These are phyloP conservation scores for Neurospora hispaniola DNA, from an alignment of 495 filamentous ascomycete genomes.

Conservation along the genomic window DNA sequence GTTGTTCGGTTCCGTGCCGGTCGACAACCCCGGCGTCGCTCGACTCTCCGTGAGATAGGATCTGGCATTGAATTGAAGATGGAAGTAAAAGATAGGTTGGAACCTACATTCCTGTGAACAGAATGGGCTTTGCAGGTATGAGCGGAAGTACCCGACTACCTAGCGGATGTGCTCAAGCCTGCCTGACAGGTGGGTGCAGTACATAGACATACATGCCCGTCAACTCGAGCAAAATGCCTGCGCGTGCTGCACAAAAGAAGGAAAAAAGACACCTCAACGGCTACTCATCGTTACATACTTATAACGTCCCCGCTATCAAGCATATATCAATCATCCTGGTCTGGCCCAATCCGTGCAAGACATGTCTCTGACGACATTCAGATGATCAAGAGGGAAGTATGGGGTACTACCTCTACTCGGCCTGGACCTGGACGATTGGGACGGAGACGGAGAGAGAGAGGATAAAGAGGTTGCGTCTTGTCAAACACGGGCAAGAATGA, in stretches of 20 bases:
- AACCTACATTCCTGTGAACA: not conserved
- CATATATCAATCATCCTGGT: not conserved
- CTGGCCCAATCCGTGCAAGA: slow-evolving; percentile 1
- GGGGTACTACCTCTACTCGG: not conserved
- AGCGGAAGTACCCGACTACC: not conserved
- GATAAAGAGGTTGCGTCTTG: not conserved
- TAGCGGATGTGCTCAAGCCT: not conserved
- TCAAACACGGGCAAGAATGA: not conserved
- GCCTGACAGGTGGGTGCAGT: not conserved
- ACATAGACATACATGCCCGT: not conserved
- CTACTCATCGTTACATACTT: not conserved
- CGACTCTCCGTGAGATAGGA: not conserved
- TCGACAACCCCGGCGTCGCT: not conserved
- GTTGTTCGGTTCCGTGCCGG: not conserved
- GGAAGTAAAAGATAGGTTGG: not conserved
- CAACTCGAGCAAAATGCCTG: not conserved
- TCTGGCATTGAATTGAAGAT: too few species aligned
- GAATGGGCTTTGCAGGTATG: not conserved
- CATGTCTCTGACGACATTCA: slow-evolving; percentile 23
- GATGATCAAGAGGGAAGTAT: slow-evolving; percentile 8
- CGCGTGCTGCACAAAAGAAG: not conserved
- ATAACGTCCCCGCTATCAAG: not conserved
- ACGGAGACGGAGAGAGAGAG: not conserved
- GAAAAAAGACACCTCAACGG: not conserved
- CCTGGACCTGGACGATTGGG: not conserved